Percentiles rank a stretch among this genome's conserved stretches.
Conservation (phyloP, 2,329 filamentous ascomycete genomes). For the Cladosporium sp. region DNA sequence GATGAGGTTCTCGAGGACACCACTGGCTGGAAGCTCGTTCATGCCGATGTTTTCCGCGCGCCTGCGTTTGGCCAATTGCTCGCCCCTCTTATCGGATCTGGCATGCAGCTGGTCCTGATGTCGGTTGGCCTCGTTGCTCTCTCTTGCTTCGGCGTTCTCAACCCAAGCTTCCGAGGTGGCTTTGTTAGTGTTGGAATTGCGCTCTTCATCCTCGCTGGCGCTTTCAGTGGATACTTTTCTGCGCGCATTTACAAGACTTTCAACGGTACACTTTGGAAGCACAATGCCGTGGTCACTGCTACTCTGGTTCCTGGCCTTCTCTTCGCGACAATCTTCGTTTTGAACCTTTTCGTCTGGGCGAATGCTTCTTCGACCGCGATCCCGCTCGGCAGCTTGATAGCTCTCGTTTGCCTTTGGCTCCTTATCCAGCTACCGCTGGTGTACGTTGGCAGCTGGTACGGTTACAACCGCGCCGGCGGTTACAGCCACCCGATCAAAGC, state of each 20-base stretch:
- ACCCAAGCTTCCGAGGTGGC: slow-evolving; percentile 84
- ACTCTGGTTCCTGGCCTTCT: slow-evolving; percentile 73
- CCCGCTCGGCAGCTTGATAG: slow-evolving; percentile 74
- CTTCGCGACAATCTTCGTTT: slow-evolving; percentile 70
- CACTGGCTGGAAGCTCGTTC: slow-evolving; percentile 83
- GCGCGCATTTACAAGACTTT: slow-evolving; percentile 80
- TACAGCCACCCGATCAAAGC: slow-evolving; percentile 85
- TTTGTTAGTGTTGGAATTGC: slow-evolving; percentile 82
- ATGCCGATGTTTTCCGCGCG: slow-evolving; percentile 81
- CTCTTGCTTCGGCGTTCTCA: slow-evolving; percentile 72
- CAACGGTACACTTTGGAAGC: slow-evolving; percentile 67
- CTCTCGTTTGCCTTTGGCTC: slow-evolving; percentile 72
- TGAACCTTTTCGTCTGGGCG: slow-evolving; percentile 88
- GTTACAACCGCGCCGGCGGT: slow-evolving; percentile 60
- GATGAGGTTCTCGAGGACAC: slow-evolving; percentile 74
- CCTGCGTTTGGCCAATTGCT: slow-evolving; percentile 68
- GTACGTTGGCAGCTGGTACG: slow-evolving; percentile 74
- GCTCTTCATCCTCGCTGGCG: slow-evolving; percentile 75
- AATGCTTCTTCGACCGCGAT: slow-evolving; percentile 85
- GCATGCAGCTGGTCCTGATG: slow-evolving; percentile 84
- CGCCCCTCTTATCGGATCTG: slow-evolving; percentile 77
- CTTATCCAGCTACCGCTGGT: slow-evolving; percentile 83
- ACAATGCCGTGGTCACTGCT: slow-evolving; percentile 71
- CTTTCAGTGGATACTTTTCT: slow-evolving; percentile 86
- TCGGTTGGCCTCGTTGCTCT: slow-evolving; percentile 55